A percentile compares a stretch with the other conserved stretches of the same genome.
These are phyloP conservation scores for Juglanconis sp. DNA, from an alignment of 2,329 filamentous ascomycete species.

Conservation along the genomic window DNA sequence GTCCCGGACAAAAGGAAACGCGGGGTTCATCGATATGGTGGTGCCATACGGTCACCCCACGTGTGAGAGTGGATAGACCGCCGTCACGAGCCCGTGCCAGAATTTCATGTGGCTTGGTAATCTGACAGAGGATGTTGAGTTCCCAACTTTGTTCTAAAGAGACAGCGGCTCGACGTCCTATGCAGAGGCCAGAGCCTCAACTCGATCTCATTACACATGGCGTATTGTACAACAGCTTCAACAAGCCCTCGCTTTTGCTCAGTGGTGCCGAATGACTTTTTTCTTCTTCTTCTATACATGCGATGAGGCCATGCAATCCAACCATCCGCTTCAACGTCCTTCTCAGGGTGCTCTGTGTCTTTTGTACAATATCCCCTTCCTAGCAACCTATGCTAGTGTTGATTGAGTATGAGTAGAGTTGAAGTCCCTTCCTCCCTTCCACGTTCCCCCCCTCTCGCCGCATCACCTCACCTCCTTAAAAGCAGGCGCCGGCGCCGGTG, in stretches of 20 bases:
- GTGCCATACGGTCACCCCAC: background rate
- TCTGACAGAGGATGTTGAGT: too few species aligned
- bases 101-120: background rate
- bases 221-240: background rate
- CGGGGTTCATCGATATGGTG: background rate
- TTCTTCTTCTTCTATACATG: background rate
- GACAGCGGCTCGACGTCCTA: too few species aligned
- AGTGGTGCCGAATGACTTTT: background rate
- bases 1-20: background rate
- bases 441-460: background rate
- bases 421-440: background rate
- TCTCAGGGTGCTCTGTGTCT: background rate
- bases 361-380: background rate
- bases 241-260: background rate
- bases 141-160: too few species aligned
- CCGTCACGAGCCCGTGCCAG: background rate
- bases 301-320: background rate
- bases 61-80: background rate
- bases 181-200: too few species aligned
- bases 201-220: too few species aligned
- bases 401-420: slow-evolving; percentile 1
- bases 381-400: background rate
- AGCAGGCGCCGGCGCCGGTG: slow-evolving; percentile 29
- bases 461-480: slow-evolving; percentile 29
- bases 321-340: background rate